Evolutionary conservation across 306 rosid genomes (phyloP), one percentile per base, ranked within the genome.

Genomic region (Parietaria judaica): DNA sequence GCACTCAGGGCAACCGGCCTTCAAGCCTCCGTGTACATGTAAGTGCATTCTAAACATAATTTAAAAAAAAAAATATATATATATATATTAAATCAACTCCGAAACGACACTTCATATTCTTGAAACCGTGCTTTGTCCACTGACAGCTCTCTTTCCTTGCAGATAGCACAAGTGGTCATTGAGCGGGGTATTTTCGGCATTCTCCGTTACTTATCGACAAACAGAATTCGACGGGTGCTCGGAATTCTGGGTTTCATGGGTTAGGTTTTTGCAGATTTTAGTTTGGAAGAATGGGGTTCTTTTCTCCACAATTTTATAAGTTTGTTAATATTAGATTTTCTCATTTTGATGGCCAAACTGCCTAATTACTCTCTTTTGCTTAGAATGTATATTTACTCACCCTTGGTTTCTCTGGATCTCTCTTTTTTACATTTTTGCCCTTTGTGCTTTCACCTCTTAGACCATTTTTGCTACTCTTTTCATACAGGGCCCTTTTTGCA

Each of bases 11-110:
- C 72, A 70, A 72, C 65, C 67, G 65, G 74, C 73, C 70, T 67
- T 69, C 65, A 36, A 63, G 65, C 63, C 79, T 60, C 72, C 84
- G 54, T 77, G 72, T 66, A 78, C 75, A 88, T 89, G 92, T 88
- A 61, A 67, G 80, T 66, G 44, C 15, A 63, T 15, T 61, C 4
- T 49, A 10, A 11, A 45, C 69, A 55, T 23, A 23, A 23, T 23
- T 0, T 23, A 23, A 23, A 23, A 23, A 0, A 23, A 23, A 23
- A 23, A 0, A 23, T n/a, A n/a, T n/a, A n/a, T n/a, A n/a, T n/a
- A n/a, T n/a, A 23, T 23, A 23, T 0, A 23, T 23, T 2, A 23
- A 23, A 23, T 23, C 31, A 23, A 23, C 31, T 23, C 31, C 2
- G 31, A 23, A 23, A 23, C 31, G 31, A 23, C 31, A 23, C 31